Conservation (phyloP, 2,329 filamentous ascomycete species). For the Byssoonygena ceratinophila region DNA sequence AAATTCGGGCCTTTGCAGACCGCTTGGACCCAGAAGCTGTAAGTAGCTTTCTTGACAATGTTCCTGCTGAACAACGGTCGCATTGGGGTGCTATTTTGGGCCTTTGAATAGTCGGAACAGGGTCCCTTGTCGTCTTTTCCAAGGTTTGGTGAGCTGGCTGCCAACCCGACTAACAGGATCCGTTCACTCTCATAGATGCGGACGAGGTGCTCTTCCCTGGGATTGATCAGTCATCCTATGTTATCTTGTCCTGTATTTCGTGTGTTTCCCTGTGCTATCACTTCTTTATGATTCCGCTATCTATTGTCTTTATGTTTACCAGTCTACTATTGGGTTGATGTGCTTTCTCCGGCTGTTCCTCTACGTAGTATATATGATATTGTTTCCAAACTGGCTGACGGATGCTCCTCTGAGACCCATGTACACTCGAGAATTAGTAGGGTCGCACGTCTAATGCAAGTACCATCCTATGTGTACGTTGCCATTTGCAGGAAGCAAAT, state of each 20-base stretch:
- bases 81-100: background rate
- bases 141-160: background rate
- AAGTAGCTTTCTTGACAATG: background rate
- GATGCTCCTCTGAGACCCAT: background rate
- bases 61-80: background rate
- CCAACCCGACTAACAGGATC: too few relatives aligned
- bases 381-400: background rate
- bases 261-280: background rate
- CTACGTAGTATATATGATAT: background rate
- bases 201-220: background rate
- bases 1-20: background rate
- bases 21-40: conserved; percentile 3
- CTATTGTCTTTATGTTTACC: background rate
- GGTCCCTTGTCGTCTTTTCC: background rate
- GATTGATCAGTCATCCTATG: background rate
- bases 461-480: too few relatives aligned
- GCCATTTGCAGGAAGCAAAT: too few relatives aligned
- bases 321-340: background rate
- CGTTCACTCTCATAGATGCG: too few relatives aligned
- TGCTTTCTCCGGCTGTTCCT: background rate
- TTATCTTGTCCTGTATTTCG: background rate
- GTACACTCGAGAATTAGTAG: background rate
- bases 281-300: background rate
- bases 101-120: background rate
- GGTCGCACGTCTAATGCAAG: too few relatives aligned